Conservation (phyloP, 2,329 filamentous ascomycete genomes). For the Dactylellina drechsleri region DNA sequence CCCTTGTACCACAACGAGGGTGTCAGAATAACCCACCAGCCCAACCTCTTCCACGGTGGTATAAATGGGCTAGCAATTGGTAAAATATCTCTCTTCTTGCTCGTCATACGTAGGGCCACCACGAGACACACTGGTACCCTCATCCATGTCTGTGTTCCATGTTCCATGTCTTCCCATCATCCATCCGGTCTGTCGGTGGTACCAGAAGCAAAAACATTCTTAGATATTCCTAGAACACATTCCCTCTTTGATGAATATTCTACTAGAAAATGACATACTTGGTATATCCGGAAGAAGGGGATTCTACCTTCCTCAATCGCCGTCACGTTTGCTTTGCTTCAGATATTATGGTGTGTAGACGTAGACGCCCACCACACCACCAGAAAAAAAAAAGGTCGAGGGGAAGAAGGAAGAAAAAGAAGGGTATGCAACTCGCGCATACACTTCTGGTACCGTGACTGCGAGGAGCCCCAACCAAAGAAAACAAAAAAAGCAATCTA, state of each 20-base stretch:
- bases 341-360: not conserved
- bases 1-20: too few species aligned
- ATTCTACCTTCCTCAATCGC: constrained; percentile 39
- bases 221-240: not conserved
- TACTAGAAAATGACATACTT: not conserved
- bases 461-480: constrained; percentile 1
- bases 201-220: not conserved
- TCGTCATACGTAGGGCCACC: constrained; percentile 3
- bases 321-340: not conserved
- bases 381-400: constrained; percentile 7
- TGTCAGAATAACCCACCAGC: too few species aligned
- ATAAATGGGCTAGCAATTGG: too few species aligned
- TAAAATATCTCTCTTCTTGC: too few species aligned
- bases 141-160: not conserved
- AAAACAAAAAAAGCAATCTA: too few species aligned
- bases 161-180: constrained; percentile 7
- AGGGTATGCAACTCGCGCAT: constrained; percentile 54
- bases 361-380: not conserved
- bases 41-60: too few species aligned
- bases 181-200: not conserved
- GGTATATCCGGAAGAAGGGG: not conserved
- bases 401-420: not conserved
- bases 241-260: too few species aligned
- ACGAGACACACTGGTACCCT: constrained; percentile 30
- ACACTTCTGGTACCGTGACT: constrained; percentile 53